Percentiles rank a stretch among this genome's conserved stretches.
Evolutionary conservation across 2,329 filamentous ascomycete species (phyloP).

Genomic region (Fusarium phyllophilum): DNA sequence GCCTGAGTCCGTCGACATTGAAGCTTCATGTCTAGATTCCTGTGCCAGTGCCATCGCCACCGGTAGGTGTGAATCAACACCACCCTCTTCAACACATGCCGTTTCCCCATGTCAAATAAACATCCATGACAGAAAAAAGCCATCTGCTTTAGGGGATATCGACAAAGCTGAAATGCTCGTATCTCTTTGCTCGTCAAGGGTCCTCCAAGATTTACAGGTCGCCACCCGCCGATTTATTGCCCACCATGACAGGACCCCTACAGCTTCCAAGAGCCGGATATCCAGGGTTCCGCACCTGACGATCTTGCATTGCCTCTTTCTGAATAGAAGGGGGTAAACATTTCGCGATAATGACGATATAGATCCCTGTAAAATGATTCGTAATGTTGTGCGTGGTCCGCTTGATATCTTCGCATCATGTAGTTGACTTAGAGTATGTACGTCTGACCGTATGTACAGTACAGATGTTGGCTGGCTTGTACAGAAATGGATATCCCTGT

Average conservation of each 20-base stretch:
- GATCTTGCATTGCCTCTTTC: slow-evolving; percentile 21
- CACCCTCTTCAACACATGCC: slow-evolving; percentile 20
- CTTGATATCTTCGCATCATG: slow-evolving; percentile 19
- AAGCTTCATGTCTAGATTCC: slow-evolving; percentile 6
- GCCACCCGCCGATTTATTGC: slow-evolving; percentile 29
- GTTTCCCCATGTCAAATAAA: slow-evolving; percentile 2
- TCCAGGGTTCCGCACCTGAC: slow-evolving; percentile 16
- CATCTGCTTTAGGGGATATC: slow-evolving; percentile 1
- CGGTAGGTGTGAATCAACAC: not conserved
- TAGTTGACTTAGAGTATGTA: not conserved
- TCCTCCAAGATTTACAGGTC: slow-evolving; percentile 22
- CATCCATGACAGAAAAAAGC: not conserved
- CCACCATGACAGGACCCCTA: slow-evolving; percentile 19
- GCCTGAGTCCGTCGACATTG: not conserved
- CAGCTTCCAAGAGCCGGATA: slow-evolving; percentile 25
- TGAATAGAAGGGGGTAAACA: not conserved
- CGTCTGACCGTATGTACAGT: not conserved
- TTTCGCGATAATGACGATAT: slow-evolving; percentile 20
- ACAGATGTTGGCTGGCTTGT: not conserved
- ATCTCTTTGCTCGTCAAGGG: slow-evolving; percentile 1
- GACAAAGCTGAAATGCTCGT: slow-evolving; percentile 24
- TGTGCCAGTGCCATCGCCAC: not conserved
- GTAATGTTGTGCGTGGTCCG: not conserved
- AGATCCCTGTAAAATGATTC: not conserved
- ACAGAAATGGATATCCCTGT: slow-evolving; percentile 19